Evolutionary conservation across 495 filamentous ascomycete genomes (phyloP), one percentile per base, ranked within the genome.

Genomic region (Aspergillus sclerotioniger): DNA sequence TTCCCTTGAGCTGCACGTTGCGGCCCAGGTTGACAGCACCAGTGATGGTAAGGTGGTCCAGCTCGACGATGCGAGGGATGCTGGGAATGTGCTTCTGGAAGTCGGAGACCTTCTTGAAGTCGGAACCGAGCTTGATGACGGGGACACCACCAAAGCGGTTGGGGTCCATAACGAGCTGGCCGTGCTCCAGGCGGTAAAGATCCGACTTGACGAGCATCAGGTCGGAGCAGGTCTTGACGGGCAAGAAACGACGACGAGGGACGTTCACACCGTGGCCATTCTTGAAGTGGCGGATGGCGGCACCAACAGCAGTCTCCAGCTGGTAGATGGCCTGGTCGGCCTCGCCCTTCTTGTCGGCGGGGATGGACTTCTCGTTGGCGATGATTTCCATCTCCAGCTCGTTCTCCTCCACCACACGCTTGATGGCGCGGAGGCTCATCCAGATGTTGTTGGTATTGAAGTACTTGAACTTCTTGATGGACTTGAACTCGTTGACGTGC

Each of bases 391-490:
- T 94, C 82, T 92, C 91, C 45, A 99, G 86, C 80, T 97, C 93
- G 76, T 96, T 90, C 80, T 96, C 90, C 82, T 99, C 92, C 2
- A 99, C 95, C 48, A 99, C 91, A 57, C 95, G 91, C 88, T 97
- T 97, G 81, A 99, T 88, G 61, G 94, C 94, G 69, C 90, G 86
- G 65, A 96, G 84, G 81, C 94, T 97, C 83, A 99, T 88, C 94
- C 94, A 99, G 80, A 99, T 96, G 84, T 99, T 99, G 89, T 99
- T 99, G 77, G 94, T 99, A 86, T 99, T 99, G 87, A 99, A 99
- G 86, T 99, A 99, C 83, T 96, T 97, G 88, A 99, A 99, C 83
- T 99, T 99, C 88, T 98, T 99, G 81, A 99, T 99, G 49, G 94
- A 97, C 87, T 99, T 99, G 90, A 99, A 99, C 79, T 99, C 94